These are phyloP conservation scores for Capsella bursapastoris DNA, from an alignment of 345 rosid genomes.

Conservation along the genomic window DNA sequence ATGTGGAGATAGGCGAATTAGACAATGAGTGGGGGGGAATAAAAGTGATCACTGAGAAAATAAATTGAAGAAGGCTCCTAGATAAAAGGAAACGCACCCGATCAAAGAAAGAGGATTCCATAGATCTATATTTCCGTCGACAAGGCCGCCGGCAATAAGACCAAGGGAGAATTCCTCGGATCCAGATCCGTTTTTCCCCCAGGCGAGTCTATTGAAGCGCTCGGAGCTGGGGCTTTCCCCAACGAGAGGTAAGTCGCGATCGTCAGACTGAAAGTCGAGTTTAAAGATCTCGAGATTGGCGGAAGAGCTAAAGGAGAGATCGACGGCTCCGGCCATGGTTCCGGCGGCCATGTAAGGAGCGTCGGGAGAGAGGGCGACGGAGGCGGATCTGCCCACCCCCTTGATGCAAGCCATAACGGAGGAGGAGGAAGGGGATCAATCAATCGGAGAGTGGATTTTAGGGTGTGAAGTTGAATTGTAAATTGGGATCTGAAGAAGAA, in stretches of 20 bases:
- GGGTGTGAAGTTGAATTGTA: slow-evolving; percentile 24
- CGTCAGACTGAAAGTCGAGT: slow-evolving; percentile 94
- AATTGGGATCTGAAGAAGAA: slow-evolving; percentile 46
- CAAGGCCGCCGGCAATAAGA: slow-evolving; percentile 93
- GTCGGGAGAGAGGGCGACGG: slow-evolving; percentile 93
- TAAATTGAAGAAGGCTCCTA: not conserved
- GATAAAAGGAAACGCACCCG: slow-evolving; percentile 52
- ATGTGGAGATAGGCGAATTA: not conserved
- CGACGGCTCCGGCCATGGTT: slow-evolving; percentile 99
- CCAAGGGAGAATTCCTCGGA: slow-evolving; percentile 82
- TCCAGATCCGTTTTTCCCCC: slow-evolving; percentile 90
- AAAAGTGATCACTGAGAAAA: not conserved
- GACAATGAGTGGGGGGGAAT: not conserved
- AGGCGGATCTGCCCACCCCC: slow-evolving; percentile 90
- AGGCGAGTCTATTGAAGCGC: slow-evolving; percentile 91
- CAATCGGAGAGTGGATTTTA: not conserved
- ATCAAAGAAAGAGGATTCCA: slow-evolving; percentile 87
- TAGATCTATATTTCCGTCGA: slow-evolving; percentile 83
- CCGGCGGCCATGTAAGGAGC: slow-evolving; percentile 99
- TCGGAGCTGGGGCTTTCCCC: slow-evolving; percentile 91
- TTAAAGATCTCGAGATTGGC: slow-evolving; percentile 95
- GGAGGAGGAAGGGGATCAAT: not conserved
- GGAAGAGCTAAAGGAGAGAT: slow-evolving; percentile 91
- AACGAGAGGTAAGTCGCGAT: slow-evolving; percentile 72
- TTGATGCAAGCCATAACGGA: slow-evolving; percentile 83